A percentile compares a stretch with the other conserved stretches of the same genome.
These are phyloP conservation scores for Camellia oleifera DNA, from an alignment of 179 eudicot species.

Conservation along the genomic window DNA sequence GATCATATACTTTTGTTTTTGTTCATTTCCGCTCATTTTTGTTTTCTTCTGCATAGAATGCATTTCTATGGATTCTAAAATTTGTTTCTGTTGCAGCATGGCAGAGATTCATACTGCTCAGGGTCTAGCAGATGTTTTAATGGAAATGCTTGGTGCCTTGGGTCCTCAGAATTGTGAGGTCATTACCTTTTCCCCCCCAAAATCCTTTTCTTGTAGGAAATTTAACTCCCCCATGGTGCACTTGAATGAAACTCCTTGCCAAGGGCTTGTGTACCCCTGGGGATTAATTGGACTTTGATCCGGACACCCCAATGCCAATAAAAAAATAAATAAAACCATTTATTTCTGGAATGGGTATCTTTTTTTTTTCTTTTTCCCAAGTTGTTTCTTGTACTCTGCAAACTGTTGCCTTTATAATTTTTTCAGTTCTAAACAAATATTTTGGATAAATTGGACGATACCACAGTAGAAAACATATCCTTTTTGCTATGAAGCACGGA, in stretches of 20 bases:
- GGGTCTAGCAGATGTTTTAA: conserved; percentile 82
- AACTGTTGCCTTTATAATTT: background rate
- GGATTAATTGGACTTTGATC: background rate
- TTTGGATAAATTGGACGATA: conserved; percentile 2
- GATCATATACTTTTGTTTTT: background rate
- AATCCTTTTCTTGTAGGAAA: background rate
- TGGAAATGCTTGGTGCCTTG: conserved; percentile 83
- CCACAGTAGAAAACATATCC: background rate
- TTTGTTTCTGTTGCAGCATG: conserved; percentile 47
- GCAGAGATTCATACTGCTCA: conserved; percentile 78
- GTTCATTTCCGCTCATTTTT: background rate
- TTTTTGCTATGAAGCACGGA: background rate
- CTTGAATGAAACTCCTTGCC: background rate
- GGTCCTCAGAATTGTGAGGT: conserved; percentile 79
- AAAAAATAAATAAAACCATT: background rate
- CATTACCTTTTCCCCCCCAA: background rate
- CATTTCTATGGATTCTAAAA: background rate
- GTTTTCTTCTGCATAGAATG: background rate
- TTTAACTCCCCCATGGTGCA: background rate
- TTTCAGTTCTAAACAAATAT: background rate
- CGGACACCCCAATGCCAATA: no score
- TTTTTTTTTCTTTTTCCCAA: background rate
- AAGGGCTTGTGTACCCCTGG: no score
- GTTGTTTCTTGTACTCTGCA: background rate
- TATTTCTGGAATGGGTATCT: background rate